Base-by-base conservation (phyloP, 257 asterid genomes). In the Petunia axillaris region DNA sequence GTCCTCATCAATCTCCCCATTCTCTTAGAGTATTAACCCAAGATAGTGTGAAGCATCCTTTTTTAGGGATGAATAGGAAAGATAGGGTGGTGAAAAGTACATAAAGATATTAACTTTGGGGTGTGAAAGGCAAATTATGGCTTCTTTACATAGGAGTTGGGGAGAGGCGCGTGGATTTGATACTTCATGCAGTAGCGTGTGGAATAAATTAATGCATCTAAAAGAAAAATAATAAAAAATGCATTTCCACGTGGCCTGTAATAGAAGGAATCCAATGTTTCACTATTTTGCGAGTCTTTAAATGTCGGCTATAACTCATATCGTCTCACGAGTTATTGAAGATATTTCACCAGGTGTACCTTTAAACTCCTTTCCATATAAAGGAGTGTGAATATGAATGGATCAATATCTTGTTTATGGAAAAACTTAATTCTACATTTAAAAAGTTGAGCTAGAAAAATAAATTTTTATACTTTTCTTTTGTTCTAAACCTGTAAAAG, bases 261-360 rank as follows among this genome's bases (percentile, higher is more conserved):
- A 10, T 74, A 64, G 52, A 73, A 73, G 78, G 83, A 41, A 83
- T 83, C 86, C 86, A 64, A 83, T 83, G 83, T 38, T 79, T 39
- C 80, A 74, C 77, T 79, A 46, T 83, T 63, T 35, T 38, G n/a
- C 53, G 77, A 53, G 7, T 80, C 78, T 59, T 80, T 52, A 70
- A 68, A 57, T 40, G 73, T 80, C 71, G 60, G 53, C 39, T 68
- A 68, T 37, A 16, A 40, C 3, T 73, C 78, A 73, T 73, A 57
- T 25, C 83, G 63, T 68, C 13, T 80, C 71, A 40, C 62, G 79
- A 55, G 16, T 39, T 67, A 55, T 11, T 78, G 25, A 8, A 7
- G 13, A 43, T 13, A 78, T n/a, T 77, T 15, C 7, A n/a, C 5
- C 53, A 38, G 5, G 64, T 59, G 57, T 16, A 3, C 5, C 64